Percentiles rank a stretch among this genome's conserved stretches.
These are phyloP conservation scores for Paracoccidioides brasiliensis DNA, from an alignment of 2,329 filamentous ascomycete genomes.

Conservation along the genomic window DNA sequence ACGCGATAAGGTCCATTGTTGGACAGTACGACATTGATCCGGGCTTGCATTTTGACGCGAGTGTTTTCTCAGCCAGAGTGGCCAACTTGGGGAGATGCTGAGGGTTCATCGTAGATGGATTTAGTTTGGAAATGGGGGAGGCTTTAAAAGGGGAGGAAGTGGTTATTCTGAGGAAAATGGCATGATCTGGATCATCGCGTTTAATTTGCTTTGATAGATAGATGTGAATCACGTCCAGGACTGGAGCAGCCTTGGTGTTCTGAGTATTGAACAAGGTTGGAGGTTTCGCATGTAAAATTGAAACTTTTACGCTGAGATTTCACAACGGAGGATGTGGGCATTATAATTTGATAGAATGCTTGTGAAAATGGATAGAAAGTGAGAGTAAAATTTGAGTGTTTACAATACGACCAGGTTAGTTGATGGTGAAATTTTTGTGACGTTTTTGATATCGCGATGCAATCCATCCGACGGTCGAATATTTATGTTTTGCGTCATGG, in stretches of 20 bases:
- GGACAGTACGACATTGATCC: constrained; percentile 60
- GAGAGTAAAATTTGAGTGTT: not conserved
- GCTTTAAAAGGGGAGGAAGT: not conserved
- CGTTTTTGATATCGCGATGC: no score
- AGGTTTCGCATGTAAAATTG: not conserved
- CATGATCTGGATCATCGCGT: not conserved
- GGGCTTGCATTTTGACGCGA: constrained; percentile 31
- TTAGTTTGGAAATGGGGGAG: not conserved
- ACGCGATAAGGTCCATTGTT: constrained; percentile 67
- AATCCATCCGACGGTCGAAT: no score
- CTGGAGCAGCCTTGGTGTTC: not conserved
- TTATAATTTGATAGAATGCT: not conserved
- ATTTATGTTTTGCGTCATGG: no score
- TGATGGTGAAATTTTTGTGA: no score
- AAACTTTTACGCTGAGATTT: not conserved
- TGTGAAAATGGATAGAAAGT: not conserved
- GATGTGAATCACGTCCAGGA: no score
- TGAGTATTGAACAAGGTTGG: not conserved
- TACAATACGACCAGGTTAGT: no score
- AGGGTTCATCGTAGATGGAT: not conserved
- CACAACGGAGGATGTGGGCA: not conserved
- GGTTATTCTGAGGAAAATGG: not conserved
- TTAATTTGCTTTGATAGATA: not conserved
- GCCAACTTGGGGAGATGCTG: constrained; percentile 19
- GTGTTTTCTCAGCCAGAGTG: constrained; percentile 28